phyloP scores from a whole-genome alignment of 1,284 basidiomycete species.

The Papiliotrema terrestris region DNA sequence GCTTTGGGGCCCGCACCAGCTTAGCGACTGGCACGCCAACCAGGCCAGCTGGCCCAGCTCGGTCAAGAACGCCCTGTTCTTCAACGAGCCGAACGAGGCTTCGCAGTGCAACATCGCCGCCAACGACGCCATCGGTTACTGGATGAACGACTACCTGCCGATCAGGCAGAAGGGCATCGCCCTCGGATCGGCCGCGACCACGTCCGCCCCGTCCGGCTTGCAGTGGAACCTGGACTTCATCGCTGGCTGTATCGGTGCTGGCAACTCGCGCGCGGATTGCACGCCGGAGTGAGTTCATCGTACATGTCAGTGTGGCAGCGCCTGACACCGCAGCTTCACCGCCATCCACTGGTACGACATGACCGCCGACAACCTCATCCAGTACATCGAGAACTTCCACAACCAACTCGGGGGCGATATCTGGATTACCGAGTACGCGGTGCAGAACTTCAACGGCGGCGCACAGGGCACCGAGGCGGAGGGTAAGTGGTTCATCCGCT shows the following conservation, averaged over 20 bases:
- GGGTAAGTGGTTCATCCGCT: constrained; percentile 16
- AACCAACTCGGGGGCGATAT: constrained; percentile 27
- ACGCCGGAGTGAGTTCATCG: constrained; percentile 22
- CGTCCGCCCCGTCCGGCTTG: constrained; percentile 59
- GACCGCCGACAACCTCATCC: constrained; percentile 33
- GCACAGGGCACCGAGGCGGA: constrained; percentile 57
- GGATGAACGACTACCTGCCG: constrained; percentile 62
- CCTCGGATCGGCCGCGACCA: constrained; percentile 64
- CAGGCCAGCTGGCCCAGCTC: constrained; percentile 51
- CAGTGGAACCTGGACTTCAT: constrained; percentile 64
- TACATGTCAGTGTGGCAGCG: not conserved
- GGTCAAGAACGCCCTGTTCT: constrained; percentile 58
- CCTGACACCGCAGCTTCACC: constrained; percentile 29
- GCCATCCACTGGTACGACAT: constrained; percentile 48
- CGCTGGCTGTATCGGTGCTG: constrained; percentile 47
- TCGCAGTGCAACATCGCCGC: constrained; percentile 64
- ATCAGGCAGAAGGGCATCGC: constrained; percentile 58
- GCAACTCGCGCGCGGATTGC: constrained; percentile 29
- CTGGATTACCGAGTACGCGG: constrained; percentile 49
- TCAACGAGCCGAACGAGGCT: constrained; percentile 62
- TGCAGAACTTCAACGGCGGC: constrained; percentile 63
- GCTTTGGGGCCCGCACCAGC: constrained; percentile 61
- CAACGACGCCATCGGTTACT: constrained; percentile 55
- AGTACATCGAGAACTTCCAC: constrained; percentile 45
- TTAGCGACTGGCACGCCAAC: constrained; percentile 32